Evolutionary conservation across 768 basidiomycete genomes (phyloP).

Genomic region (Panaeolus cyanescens): DNA sequence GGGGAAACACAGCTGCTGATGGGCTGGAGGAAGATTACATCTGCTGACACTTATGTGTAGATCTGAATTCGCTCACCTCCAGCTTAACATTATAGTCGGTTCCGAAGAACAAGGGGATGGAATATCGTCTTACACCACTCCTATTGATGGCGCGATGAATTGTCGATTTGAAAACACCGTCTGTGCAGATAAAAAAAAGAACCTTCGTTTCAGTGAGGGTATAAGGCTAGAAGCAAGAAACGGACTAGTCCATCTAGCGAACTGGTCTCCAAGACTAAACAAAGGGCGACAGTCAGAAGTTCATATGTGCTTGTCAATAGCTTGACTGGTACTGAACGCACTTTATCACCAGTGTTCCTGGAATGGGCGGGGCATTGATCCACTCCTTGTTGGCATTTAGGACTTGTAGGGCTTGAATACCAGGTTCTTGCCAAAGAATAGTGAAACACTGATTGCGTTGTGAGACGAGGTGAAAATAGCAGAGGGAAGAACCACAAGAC

Average conservation of each 20-base stretch:
- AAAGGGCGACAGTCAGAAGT: background rate
- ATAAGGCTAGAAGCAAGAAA: conserved; percentile 2
- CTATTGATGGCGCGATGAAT: conserved; percentile 85
- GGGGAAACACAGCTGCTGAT: conserved; percentile 51
- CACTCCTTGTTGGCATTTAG: conserved; percentile 76
- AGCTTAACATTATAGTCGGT: conserved; percentile 83
- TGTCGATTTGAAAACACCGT: conserved; percentile 90
- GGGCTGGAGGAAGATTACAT: conserved; percentile 33
- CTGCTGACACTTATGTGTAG: background rate
- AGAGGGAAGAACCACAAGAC: background rate
- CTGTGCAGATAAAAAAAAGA: conserved; percentile 35
- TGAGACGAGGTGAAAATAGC: background rate
- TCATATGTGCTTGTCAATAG: background rate
- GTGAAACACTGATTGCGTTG: conserved; percentile 70
- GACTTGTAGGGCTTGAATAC: conserved; percentile 77
- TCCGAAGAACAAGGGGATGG: conserved; percentile 90
- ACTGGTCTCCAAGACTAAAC: conserved; percentile 77
- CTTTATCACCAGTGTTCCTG: conserved; percentile 89
- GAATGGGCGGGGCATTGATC: conserved; percentile 80
- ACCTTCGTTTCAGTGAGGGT: background rate
- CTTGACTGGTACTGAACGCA: conserved; percentile 32
- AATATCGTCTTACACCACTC: conserved; percentile 71
- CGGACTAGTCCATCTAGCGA: conserved; percentile 88
- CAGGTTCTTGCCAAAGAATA: conserved; percentile 80
- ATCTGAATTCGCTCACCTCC: conserved; percentile 50